These are phyloP conservation scores for Ailanthus altissimus DNA, from an alignment of 345 rosid species.

Conservation along the genomic window DNA sequence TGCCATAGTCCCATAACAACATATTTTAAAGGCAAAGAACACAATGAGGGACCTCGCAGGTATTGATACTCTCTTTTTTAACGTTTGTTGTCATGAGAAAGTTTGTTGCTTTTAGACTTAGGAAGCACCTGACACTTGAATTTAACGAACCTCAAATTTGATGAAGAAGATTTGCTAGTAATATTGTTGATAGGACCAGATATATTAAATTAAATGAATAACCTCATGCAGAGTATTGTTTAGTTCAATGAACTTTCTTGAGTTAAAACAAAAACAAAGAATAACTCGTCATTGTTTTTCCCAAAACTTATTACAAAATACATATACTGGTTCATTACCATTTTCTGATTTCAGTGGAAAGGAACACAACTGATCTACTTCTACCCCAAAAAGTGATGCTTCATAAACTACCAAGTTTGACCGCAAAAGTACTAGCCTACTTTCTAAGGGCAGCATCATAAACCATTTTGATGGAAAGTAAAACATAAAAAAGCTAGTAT, in stretches of 20 bases:
- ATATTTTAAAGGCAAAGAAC: too few relatives aligned
- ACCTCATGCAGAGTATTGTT: neutral
- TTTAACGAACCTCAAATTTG: neutral
- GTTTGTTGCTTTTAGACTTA: too few relatives aligned
- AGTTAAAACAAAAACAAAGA: neutral
- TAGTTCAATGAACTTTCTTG: neutral
- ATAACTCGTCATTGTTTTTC: neutral
- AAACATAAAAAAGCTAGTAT: slow-evolving; percentile 13
- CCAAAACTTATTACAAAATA: neutral
- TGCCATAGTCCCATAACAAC: too few relatives aligned
- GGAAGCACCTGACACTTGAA: too few relatives aligned
- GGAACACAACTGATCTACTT: too few relatives aligned
- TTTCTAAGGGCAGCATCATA: neutral
- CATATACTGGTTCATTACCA: too few relatives aligned
- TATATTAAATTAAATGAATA: neutral
- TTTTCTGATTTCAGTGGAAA: too few relatives aligned
- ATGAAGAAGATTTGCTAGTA: neutral
- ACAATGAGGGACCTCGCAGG: too few relatives aligned
- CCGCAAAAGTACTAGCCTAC: neutral
- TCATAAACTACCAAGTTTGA: neutral
- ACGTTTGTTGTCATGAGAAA: too few relatives aligned
- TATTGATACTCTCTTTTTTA: too few relatives aligned
- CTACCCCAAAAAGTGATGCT: neutral
- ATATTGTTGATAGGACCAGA: neutral
- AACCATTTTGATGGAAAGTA: neutral